Evolutionary conservation across 2,329 filamentous ascomycete genomes (phyloP), one percentile per base, ranked within the genome.

Genomic region (Aspergillus niger): DNA sequence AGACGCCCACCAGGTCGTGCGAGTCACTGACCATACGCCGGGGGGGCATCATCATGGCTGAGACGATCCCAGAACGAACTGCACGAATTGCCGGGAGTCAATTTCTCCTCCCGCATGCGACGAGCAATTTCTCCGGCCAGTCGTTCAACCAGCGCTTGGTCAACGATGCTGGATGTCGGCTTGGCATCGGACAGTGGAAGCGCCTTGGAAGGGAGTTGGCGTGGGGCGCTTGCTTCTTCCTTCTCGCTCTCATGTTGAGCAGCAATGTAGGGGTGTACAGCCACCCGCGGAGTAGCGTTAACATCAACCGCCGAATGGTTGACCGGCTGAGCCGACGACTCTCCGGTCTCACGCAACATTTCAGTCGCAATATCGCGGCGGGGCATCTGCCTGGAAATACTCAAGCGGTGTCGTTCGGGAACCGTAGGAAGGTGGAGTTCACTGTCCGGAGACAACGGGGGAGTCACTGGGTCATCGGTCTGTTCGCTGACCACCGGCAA

Each of bases 41-140:
- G 79, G 15, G 79, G 79, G 26, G 68, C 65, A 55, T 75, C 72
- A 51, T 79, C 76, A 38, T 65, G 66, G 10, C 70, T 68, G 41
- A 72, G 66, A 20, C 71, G 74, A 32, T 73, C 70, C 74, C 76
- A 79, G 56, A 74, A 77, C 24, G 69, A 69, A 43, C 69, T 70
- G 73, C 71, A 70, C 69, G 69, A 63, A 32, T 68, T 72, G 52
- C 64, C 68, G 20, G 67, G 59, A 54, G 75, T 69, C 49, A 74
- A 72, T 77, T 97, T 95, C 78, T 97, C 91, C 67, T 97, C 91
- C 66, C 94, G 91, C 65, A 96, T 92, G 58, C 91, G 89, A 62
- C 76, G 75, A 38, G 92, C 92, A 69, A 98, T 94, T 76, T 98
- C 95, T 65, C 89, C 89, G 5, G 94, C 93, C 86, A 99, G 95